Conservation (phyloP, 257 asterid species). For the Nicotiana sylvestris region DNA sequence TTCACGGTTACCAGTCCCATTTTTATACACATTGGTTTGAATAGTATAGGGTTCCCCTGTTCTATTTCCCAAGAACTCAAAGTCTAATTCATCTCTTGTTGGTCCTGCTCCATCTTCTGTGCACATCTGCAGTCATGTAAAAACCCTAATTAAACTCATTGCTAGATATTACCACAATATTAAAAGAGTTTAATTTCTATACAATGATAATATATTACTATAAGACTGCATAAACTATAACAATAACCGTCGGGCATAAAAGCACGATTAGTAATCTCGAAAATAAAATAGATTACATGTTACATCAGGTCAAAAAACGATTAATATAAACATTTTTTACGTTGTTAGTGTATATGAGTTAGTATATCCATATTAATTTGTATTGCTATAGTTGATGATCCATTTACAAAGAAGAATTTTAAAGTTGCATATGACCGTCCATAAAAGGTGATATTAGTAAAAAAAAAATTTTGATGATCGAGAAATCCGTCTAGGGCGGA, state of each 20-base stretch:
- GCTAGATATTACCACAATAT: neutral
- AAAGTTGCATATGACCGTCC: too few species aligned
- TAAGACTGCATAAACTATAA: neutral
- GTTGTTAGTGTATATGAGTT: neutral
- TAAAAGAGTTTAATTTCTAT: neutral
- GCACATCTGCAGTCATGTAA: slow-evolving; percentile 57
- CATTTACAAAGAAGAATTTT: too few species aligned
- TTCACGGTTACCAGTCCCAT: slow-evolving; percentile 88
- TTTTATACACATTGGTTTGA: slow-evolving; percentile 86
- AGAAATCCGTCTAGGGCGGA: too few species aligned
- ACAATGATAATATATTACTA: neutral
- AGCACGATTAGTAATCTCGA: neutral
- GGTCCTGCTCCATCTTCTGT: slow-evolving; percentile 77
- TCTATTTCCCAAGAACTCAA: slow-evolving; percentile 91
- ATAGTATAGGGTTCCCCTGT: slow-evolving; percentile 84
- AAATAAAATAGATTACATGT: neutral
- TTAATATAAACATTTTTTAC: too few species aligned
- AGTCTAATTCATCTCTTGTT: slow-evolving; percentile 86
- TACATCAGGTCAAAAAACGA: neutral
- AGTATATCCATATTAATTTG: neutral
- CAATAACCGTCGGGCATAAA: neutral
- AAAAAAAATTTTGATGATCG: too few species aligned
- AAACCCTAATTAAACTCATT: neutral
- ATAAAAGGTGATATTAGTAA: too few species aligned
- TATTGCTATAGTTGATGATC: neutral